Conservation (phyloP, 768 basidiomycete genomes). For the Chalciporus pseudorubinellus region DNA sequence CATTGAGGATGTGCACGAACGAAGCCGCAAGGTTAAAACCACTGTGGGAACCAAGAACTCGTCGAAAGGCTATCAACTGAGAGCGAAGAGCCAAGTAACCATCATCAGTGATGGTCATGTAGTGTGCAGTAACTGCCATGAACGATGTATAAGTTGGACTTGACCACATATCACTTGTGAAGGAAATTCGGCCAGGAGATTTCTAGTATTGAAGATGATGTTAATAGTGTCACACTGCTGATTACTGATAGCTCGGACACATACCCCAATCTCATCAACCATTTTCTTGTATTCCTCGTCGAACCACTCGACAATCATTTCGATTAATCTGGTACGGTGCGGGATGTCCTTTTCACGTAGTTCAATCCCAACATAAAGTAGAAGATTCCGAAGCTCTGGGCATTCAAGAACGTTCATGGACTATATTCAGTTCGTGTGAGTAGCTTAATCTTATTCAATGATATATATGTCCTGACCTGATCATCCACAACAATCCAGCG, state of each 20-base stretch:
- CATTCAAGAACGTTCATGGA: neutral
- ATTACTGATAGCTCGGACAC: no score
- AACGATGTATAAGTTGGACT: neutral
- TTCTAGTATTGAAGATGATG: no score
- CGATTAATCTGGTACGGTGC: neutral
- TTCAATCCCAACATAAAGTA: neutral
- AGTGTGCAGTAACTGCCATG: conserved; percentile 6
- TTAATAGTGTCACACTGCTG: no score
- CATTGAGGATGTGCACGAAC: no score
- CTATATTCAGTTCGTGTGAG: neutral
- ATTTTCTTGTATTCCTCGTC: no score
- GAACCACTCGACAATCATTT: no score
- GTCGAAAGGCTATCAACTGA: neutral
- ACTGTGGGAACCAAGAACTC: neutral
- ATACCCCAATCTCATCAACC: no score
- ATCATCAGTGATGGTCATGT: neutral
- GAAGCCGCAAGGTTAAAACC: no score
- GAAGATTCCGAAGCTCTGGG: neutral
- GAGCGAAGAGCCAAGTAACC: neutral
- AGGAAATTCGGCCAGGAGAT: neutral
- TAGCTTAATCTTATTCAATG: no score
- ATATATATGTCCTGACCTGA: no score
- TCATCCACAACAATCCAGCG: no score
- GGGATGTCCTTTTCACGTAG: neutral
- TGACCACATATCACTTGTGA: conserved; percentile 4